Percentiles rank a stretch among this genome's conserved stretches.
These are phyloP conservation scores for Gossypium lobatum DNA, from an alignment of 441 rosid species.

Conservation along the genomic window DNA sequence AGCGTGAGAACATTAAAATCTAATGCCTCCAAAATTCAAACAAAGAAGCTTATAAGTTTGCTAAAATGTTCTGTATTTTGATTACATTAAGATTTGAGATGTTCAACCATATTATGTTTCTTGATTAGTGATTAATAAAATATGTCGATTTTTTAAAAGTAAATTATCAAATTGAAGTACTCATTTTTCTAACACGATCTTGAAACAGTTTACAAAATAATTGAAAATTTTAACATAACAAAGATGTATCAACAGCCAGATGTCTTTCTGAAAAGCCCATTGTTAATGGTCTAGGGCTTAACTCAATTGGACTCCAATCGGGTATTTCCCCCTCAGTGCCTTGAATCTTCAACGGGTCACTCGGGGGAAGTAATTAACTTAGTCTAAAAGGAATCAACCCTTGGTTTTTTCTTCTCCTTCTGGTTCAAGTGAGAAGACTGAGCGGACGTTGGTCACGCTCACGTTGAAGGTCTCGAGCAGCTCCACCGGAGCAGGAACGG, in stretches of 20 bases:
- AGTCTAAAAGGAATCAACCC: background rate
- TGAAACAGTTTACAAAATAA: background rate
- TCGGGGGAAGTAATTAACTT: background rate
- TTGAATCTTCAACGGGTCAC: background rate
- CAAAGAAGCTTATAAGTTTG: too few relatives aligned
- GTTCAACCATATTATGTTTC: too few relatives aligned
- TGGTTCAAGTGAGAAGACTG: background rate
- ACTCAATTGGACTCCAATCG: background rate
- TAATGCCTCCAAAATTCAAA: too few relatives aligned
- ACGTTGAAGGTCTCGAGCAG: background rate
- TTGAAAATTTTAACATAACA: background rate
- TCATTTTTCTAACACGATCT: background rate
- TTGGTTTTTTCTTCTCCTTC: background rate
- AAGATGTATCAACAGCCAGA: background rate
- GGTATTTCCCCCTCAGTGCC: background rate
- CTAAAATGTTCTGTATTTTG: too few relatives aligned
- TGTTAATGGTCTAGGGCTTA: background rate
- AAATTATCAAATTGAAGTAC: too few relatives aligned
- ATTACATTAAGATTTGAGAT: too few relatives aligned
- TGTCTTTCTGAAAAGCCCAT: background rate
- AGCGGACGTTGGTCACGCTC: background rate
- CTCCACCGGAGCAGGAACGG: background rate
- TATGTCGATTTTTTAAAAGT: too few relatives aligned
- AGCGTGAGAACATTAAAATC: too few relatives aligned
- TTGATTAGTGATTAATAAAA: too few relatives aligned